phyloP scores from a whole-genome alignment of 331 rosid species.

The Erythrophleum ivorense region DNA sequence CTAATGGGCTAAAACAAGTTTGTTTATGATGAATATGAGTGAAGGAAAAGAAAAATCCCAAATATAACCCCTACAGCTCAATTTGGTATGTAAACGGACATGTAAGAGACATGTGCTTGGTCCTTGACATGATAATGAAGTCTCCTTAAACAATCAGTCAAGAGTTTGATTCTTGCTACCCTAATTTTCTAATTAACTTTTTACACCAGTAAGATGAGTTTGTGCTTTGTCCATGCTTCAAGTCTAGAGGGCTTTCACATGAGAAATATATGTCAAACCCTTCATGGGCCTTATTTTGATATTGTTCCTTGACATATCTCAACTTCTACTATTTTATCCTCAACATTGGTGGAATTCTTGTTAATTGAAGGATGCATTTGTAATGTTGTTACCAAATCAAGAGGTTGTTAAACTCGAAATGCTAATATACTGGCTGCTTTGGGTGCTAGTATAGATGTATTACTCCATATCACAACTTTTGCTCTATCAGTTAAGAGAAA shows the following conservation, averaged over 20 bases:
- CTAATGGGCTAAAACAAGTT: no score
- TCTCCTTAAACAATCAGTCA: neutral
- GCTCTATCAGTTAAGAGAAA: neutral
- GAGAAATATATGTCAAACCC: neutral
- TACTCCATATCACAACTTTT: constrained; percentile 19
- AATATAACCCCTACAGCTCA: no score
- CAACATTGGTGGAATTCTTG: neutral
- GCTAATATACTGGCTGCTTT: constrained; percentile 1
- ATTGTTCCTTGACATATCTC: neutral
- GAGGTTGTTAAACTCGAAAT: neutral
- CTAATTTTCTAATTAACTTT: neutral
- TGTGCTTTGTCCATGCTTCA: neutral
- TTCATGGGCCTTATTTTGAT: neutral
- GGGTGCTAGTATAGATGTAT: constrained; percentile 29
- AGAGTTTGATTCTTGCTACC: neutral
- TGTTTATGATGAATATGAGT: no score
- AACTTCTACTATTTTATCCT: neutral
- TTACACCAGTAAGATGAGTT: neutral
- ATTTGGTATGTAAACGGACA: no score
- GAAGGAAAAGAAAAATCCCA: no score
- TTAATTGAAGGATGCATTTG: neutral
- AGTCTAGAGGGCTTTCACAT: neutral
- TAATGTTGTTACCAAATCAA: neutral
- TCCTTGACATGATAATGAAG: neutral
- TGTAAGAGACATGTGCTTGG: neutral